These are phyloP conservation scores for Leccinum fallax DNA, from an alignment of 1,284 basidiomycete genomes.

Conservation along the genomic window DNA sequence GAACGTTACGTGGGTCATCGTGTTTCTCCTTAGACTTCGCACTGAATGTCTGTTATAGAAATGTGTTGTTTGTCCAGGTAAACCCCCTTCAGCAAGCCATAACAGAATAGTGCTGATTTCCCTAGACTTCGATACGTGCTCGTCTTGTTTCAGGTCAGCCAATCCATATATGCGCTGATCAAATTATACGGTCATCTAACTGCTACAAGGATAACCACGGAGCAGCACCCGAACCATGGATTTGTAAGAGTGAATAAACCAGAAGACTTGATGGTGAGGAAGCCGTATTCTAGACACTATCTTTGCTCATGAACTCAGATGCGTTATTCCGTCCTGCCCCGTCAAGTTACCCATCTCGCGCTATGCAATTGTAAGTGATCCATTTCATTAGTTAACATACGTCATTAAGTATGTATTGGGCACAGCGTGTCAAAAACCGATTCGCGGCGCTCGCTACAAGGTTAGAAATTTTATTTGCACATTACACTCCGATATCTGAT, in stretches of 20 bases:
- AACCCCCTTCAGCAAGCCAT: background rate
- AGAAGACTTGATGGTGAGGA: slow-evolving; percentile 56
- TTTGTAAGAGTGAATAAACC: slow-evolving; percentile 69
- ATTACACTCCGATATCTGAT: slow-evolving; percentile 6
- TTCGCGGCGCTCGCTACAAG: slow-evolving; percentile 74
- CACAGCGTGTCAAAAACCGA: slow-evolving; percentile 54
- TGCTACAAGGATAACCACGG: slow-evolving; percentile 54
- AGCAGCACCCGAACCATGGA: slow-evolving; percentile 77
- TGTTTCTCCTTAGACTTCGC: slow-evolving; percentile 4
- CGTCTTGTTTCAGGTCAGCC: slow-evolving; percentile 63
- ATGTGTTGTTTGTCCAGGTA: slow-evolving; percentile 65
- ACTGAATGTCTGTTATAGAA: slow-evolving; percentile 47
- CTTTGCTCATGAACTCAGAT: slow-evolving; percentile 24
- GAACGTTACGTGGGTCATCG: slow-evolving; percentile 61
- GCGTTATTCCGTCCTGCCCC: slow-evolving; percentile 17
- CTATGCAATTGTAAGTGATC: slow-evolving; percentile 50
- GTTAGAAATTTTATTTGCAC: slow-evolving; percentile 35
- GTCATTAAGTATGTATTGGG: background rate
- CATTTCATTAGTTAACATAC: background rate
- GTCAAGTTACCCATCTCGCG: slow-evolving; percentile 45
- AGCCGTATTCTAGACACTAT: background rate
- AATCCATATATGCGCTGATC: background rate
- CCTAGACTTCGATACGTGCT: slow-evolving; percentile 73
- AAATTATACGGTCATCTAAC: slow-evolving; percentile 5
- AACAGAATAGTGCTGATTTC: slow-evolving; percentile 12